Base-by-base conservation (phyloP, 2,329 filamentous ascomycete species). In the Colletotrichum chlorophyti region DNA sequence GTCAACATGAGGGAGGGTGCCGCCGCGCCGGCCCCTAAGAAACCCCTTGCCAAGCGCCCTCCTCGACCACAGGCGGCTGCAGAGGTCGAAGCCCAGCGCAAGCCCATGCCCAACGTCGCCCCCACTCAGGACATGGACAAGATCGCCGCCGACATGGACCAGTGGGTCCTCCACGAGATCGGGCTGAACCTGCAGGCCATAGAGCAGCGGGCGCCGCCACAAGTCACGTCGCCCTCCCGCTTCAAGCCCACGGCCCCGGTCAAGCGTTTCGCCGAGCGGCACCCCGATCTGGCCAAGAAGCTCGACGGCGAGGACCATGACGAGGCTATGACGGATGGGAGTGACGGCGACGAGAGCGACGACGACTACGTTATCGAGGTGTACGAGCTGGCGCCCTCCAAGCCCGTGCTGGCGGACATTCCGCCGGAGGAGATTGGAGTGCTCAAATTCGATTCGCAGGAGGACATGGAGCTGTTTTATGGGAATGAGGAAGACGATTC, bases 281-380 rank as follows among this genome's bases (percentile, higher is more conserved):
- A 87, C 62, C 83, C 83, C 1, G 76, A 80, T 29, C 53, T 68
- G 34, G 64, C 63, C 5, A 65, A 63, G 32, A 53, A 62, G 31
- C 51, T 62, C 17, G 63, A 61, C 35, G 40, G 42, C 29, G 63
- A 54, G 7, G 70, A 73, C 31, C 65, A 63, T 12, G 75, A 75
- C 31, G 69, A 70, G 46, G 68, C 69, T 24, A 72, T 74, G 65
- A 74, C 71, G 19, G 73, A 79, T n/a, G 68, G 68, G 14, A 77
- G 71, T 53, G 74, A 76, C 23, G 76, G 75, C 15, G 80, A 82
- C 14, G 63, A 64, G 8, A 72, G 81, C 55, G 83, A 83, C 15
- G 78, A 79, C 4, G 84, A 88, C 49, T 89, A 87, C 73, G 76
- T 89, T 24, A 81, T 86, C 38, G 86, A 88, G 59, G 87, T 85